Evolutionary conservation across 2,329 filamentous ascomycete species (phyloP), one percentile per base, ranked within the genome.

Genomic region (Fusarium sp.): DNA sequence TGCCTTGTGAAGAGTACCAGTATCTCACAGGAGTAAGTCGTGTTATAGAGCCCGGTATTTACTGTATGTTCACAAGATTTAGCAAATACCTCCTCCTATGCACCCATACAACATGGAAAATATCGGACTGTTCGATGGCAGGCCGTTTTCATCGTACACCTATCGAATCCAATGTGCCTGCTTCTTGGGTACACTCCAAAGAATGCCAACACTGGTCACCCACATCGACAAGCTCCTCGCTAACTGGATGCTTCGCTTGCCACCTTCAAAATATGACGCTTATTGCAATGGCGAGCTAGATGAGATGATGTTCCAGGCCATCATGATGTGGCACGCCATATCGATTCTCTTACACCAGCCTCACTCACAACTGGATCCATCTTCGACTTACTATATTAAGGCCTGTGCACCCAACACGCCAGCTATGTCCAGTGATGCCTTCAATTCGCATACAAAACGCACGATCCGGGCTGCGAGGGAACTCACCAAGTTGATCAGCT

Each of bases 261-360:
- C 60, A 0, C 29, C 60, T 49, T n/a, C 60, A 15, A 62, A 62
- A 10, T 62, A 49, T 2, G 22, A 47, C 22, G 22, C 60, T 49
- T 49, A 36, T 36, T 39, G n/a, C 2, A 22, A 62, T 9, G 42
- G 42, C 20, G 13, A 41, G 7, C 6, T 45, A 3, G 60, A 62
- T 25, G 60, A 62, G 14, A 62, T 62, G 55, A 35, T 62, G 60
- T 62, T 62, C 14, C 60, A 62, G 13, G 60, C 55, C 14, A 49
- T 62, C 4, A 62, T 62, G 60, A 62, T 31, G 60, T 62, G 60
- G 60, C 55, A 62, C 7, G 60, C 60, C 17, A 61, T 62, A 17
- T 41, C 29, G 6, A 62, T 62, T 25, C 55, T 62, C 7, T 1
- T 62, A 7, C 55, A 62, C 29, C 55, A 61, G 33, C 60, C 60